These are phyloP conservation scores for Leccinum fibrillosum DNA, from an alignment of 768 basidiomycete species.

Conservation along the genomic window DNA sequence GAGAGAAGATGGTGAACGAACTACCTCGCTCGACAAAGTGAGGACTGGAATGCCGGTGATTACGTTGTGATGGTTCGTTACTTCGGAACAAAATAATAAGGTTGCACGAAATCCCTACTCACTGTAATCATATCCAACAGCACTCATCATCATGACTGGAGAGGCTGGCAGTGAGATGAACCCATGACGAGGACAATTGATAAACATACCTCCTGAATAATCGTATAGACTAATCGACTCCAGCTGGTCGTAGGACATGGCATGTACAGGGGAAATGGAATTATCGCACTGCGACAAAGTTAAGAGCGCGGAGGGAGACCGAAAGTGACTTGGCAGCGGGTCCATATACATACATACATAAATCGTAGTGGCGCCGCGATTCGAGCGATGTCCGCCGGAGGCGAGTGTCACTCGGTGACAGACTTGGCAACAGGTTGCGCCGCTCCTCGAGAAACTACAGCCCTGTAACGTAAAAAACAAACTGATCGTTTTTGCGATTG, in stretches of 20 bases:
- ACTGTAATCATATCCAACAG: constrained; percentile 10
- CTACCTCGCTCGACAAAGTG: constrained; percentile 14
- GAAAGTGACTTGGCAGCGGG: not conserved
- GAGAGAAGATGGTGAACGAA: not conserved
- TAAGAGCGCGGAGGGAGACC: not conserved
- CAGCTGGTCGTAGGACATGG: constrained; percentile 6
- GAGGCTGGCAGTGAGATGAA: not conserved
- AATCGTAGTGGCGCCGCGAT: not conserved
- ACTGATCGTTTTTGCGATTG: not conserved
- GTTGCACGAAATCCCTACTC: not conserved
- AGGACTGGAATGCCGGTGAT: constrained; percentile 4
- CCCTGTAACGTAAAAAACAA: not conserved
- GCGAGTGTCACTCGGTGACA: not conserved
- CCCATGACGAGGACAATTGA: not conserved
- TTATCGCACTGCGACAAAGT: not conserved
- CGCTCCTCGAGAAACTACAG: not conserved
- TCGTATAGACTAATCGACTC: not conserved
- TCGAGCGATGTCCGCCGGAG: not conserved
- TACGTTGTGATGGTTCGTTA: not conserved
- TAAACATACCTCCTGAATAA: not conserved
- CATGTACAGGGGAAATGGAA: not conserved
- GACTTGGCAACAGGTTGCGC: not conserved
- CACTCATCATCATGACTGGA: not conserved
- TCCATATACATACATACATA: not conserved
- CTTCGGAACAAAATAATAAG: not conserved